These are phyloP conservation scores for Cnidoscolus chayamansa DNA, from an alignment of 441 rosid species.

Conservation along the genomic window DNA sequence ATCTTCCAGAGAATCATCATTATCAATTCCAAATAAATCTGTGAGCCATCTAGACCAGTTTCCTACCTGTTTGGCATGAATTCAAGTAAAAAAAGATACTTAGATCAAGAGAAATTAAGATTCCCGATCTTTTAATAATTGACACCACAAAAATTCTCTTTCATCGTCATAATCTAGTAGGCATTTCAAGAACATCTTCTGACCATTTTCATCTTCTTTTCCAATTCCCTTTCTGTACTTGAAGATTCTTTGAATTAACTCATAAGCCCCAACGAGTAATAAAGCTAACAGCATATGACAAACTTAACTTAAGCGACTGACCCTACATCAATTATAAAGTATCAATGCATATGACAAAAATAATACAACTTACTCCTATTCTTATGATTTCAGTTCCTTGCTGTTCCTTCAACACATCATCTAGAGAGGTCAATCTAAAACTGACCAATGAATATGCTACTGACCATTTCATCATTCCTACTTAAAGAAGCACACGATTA, in stretches of 20 bases:
- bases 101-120: constrained; percentile 18
- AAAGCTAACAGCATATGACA: neutral
- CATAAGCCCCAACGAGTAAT: neutral
- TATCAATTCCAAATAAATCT: constrained; percentile 74
- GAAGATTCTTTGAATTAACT: neutral
- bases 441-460: neutral
- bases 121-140: neutral
- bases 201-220: neutral
- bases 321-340: too few species aligned
- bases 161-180: neutral
- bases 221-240: neutral
- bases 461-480: neutral
- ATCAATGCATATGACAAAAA: too few species aligned
- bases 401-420: neutral
- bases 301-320: too few species aligned
- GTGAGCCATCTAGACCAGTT: constrained; percentile 95
- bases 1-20: constrained; percentile 34
- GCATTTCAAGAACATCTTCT: neutral
- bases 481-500: neutral
- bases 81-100: constrained; percentile 16
- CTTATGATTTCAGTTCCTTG: neutral
- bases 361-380: neutral
- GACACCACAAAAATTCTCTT: neutral
- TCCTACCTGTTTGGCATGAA: constrained; percentile 53
- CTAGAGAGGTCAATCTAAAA: neutral